Evolutionary conservation across 148 eudicot species (phyloP), one percentile per base, ranked within the genome.

Genomic region (Amaranthus palmeri): DNA sequence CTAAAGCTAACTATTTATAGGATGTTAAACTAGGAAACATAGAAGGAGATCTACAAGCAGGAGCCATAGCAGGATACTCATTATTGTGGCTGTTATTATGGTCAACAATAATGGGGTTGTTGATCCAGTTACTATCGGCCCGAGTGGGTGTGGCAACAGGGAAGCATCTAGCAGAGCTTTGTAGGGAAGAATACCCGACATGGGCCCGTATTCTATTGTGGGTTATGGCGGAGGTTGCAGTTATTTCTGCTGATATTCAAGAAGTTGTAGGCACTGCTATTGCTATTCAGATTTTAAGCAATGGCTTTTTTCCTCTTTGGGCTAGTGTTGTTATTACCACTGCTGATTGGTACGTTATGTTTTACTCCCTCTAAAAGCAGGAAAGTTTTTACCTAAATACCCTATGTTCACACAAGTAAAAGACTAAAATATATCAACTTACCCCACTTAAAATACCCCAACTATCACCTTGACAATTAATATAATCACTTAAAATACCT

Each of bases 21-120:
- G 36, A 25, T 12, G 1, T 13, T 63, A 44, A 63, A 25, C 88
- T 91, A n/a, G 96, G 98, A 2, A 93, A 93, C 68, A 77, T 93
- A 57, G 98, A 93, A 69, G 96, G 98, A 0, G 97, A 92, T 76
- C 75, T 92, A 48, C 98, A 92, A 79, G 86, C 98, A 0, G 98
- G 97, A 0, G 96, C 96, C 1, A 83, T 90, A 44, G 92, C 96
- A 4, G 96, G 98, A 4, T 90, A 90, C 70, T 88, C 98, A 4
- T 61, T 93, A 69, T 76, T 93, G 7, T 93, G 98, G 98, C 70
- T 93, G 53, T 59, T 93, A 47, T 68, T 93, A 74, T 93, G 98
- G 98, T 83, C 98, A 2, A 90, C 93, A 0, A 52, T 79, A 0
- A 93, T 93, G 92, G 98, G 98, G 0, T 61, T 90, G 17, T 69